Evolutionary conservation across 306 rosid species (phyloP).

Genomic region (Vigna trinervia): DNA sequence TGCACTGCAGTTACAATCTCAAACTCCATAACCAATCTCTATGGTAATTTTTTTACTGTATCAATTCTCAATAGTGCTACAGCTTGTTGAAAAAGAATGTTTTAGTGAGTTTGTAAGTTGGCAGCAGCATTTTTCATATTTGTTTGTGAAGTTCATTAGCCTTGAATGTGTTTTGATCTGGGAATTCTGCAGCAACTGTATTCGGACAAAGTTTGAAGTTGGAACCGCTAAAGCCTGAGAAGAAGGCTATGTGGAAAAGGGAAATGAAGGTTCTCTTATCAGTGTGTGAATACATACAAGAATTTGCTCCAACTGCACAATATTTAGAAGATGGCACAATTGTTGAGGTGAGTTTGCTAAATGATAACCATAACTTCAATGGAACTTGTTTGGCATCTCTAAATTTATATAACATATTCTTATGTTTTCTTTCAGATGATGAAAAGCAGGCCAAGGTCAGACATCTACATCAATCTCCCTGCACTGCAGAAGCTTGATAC

Average conservation of each 20-base stretch:
- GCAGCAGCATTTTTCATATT: not conserved
- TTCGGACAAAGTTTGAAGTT: conserved; percentile 87
- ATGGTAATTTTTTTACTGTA: conserved; percentile 58
- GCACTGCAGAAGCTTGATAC: conserved; percentile 92
- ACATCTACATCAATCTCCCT: conserved; percentile 89
- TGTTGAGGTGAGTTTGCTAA: conserved; percentile 68
- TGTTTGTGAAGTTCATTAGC: conserved; percentile 21
- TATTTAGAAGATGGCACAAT: conserved; percentile 72
- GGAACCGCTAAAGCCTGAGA: conserved; percentile 84
- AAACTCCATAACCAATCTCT: conserved; percentile 91
- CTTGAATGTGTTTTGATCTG: conserved; percentile 22
- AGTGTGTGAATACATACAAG: conserved; percentile 91
- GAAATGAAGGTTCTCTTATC: conserved; percentile 92
- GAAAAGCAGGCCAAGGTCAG: conserved; percentile 83
- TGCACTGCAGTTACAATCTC: conserved; percentile 94
- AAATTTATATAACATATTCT: conserved; percentile 6
- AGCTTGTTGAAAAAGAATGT: not conserved
- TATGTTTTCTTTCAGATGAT: conserved; percentile 65
- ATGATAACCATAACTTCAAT: conserved; percentile 10
- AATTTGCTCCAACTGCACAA: conserved; percentile 76
- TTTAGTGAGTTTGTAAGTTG: too few relatives aligned
- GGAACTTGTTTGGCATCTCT: conserved; percentile 11
- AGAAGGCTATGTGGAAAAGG: conserved; percentile 95
- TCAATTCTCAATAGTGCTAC: not conserved
- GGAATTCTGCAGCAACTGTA: conserved; percentile 71